Conservation (phyloP, 192 early-diverging fungal species). For the Cladochytrium replicatum region DNA sequence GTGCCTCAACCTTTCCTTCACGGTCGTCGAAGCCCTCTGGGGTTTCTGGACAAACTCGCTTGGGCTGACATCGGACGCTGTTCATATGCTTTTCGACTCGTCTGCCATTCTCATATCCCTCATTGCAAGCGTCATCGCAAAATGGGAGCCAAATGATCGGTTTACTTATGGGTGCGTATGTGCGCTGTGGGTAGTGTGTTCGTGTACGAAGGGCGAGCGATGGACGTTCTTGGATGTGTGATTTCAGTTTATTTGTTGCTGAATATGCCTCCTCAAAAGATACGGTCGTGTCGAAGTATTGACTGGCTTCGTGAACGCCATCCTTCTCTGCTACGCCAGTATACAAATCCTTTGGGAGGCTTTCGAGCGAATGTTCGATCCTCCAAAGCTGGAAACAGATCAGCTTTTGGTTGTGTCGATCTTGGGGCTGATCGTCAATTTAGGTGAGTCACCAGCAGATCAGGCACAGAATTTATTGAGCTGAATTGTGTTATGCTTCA, state of each 20-base stretch:
- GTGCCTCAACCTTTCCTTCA: conserved; percentile 84
- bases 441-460: conserved; percentile 38
- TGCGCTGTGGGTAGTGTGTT: no score
- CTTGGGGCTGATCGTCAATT: conserved; percentile 82
- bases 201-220: no score
- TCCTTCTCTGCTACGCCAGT: conserved; percentile 82
- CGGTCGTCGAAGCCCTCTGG: conserved; percentile 67
- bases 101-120: conserved; percentile 80
- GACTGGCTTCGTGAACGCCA: conserved; percentile 86
- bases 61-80: conserved; percentile 89
- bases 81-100: conserved; percentile 98
- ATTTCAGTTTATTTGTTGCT: background rate
- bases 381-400: conserved; percentile 71
- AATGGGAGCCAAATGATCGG: conserved; percentile 75
- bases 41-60: conserved; percentile 51
- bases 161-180: conserved; percentile 64
- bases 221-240: background rate
- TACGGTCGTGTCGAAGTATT: conserved; percentile 87
- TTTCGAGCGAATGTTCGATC: conserved; percentile 73
- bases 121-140: conserved; percentile 78
- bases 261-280: conserved; percentile 25
- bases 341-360: conserved; percentile 88
- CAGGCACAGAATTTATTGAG: no score
- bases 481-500: no score
- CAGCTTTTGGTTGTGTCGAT: conserved; percentile 77